Percentiles rank a stretch among this genome's conserved stretches.
These are phyloP conservation scores for Hawksworthiomyces lignivorus DNA, from an alignment of 2,329 filamentous ascomycete genomes.

Conservation along the genomic window DNA sequence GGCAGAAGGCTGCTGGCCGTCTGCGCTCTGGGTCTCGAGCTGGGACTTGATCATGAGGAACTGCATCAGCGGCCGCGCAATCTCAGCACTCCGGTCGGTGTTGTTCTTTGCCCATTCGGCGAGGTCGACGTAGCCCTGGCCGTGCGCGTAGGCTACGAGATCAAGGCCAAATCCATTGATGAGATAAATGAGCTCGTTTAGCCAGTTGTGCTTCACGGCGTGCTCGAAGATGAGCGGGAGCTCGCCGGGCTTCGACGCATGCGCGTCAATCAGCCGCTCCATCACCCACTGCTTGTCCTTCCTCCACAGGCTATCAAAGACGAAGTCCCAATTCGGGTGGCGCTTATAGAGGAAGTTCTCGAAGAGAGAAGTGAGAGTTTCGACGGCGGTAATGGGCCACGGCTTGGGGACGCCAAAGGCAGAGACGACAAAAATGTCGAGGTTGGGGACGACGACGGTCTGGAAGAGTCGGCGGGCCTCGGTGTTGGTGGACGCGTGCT, in stretches of 20 bases:
- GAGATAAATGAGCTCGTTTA: constrained; percentile 70
- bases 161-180: constrained; percentile 82
- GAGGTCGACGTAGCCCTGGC: constrained; percentile 71
- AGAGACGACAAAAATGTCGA: constrained; percentile 72
- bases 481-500: constrained; percentile 52
- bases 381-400: constrained; percentile 66
- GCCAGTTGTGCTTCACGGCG: constrained; percentile 73
- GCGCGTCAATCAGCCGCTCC: constrained; percentile 67
- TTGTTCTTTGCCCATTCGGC: constrained; percentile 72
- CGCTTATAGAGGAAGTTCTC: constrained; percentile 76
- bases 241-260: constrained; percentile 61
- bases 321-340: constrained; percentile 74
- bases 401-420: constrained; percentile 70
- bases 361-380: constrained; percentile 70
- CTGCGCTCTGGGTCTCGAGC: constrained; percentile 66
- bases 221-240: constrained; percentile 69
- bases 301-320: constrained; percentile 84
- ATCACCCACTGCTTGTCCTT: constrained; percentile 85
- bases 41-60: constrained; percentile 81
- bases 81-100: constrained; percentile 56
- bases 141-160: constrained; percentile 76
- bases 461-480: constrained; percentile 61
- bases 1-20: constrained; percentile 32
- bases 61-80: constrained; percentile 64
- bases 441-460: constrained; percentile 61